Evolutionary conservation across 148 eudicot species (phyloP).

Genomic region (Cornus suecica): DNA sequence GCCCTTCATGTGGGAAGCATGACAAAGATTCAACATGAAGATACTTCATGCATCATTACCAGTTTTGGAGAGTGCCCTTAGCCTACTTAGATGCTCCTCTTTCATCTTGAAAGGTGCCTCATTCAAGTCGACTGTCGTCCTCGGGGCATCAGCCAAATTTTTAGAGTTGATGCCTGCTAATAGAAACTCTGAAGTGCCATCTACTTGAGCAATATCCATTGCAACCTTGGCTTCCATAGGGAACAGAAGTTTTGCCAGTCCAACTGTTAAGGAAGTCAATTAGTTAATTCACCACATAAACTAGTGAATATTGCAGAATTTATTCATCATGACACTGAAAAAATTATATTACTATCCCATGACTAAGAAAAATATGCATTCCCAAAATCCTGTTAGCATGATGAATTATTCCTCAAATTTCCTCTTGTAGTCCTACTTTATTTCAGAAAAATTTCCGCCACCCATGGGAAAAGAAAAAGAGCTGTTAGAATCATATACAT

Average conservation of each 20-base stretch:
- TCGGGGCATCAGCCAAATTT: slow-evolving; percentile 42
- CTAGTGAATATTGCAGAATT: background rate
- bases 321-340: background rate
- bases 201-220: slow-evolving; percentile 97
- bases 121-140: slow-evolving; percentile 73
- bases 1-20: background rate
- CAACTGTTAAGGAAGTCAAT: slow-evolving; percentile 47
- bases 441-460: background rate
- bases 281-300: slow-evolving; percentile 1
- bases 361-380: too few relatives aligned
- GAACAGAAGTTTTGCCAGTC: slow-evolving; percentile 72
- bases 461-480: background rate
- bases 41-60: slow-evolving; percentile 32
- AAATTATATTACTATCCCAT: background rate
- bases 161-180: slow-evolving; percentile 34
- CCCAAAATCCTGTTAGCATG: too few relatives aligned
- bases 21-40: background rate
- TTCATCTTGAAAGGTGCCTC: slow-evolving; percentile 79
- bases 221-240: slow-evolving; percentile 94
- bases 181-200: slow-evolving; percentile 70
- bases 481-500: background rate
- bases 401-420: background rate
- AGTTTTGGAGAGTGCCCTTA: slow-evolving; percentile 77
- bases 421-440: background rate
- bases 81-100: slow-evolving; percentile 69